A percentile compares a stretch with the other conserved stretches of the same genome.
Conservation (phyloP, 2,329 filamentous ascomycete genomes). For the Botrytis porri region DNA sequence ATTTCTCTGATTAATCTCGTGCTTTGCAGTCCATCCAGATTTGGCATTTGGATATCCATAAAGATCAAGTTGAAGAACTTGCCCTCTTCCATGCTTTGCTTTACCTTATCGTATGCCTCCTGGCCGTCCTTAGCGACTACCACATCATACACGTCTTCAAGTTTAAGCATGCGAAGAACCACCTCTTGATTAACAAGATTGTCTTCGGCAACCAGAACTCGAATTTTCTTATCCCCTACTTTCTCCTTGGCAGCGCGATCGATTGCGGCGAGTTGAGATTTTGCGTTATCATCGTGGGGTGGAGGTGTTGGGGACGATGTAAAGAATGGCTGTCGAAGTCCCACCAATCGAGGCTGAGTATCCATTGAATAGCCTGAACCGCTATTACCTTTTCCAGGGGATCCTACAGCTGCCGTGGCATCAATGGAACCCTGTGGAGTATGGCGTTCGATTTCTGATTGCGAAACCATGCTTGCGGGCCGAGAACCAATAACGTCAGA, state of each 20-base stretch:
- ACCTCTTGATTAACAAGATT: conserved; percentile 64
- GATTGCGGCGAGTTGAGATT: conserved; percentile 63
- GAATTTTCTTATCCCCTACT: conserved; percentile 60
- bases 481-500: conserved; percentile 35
- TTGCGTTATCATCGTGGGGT: conserved; percentile 36
- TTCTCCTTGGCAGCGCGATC: conserved; percentile 62
- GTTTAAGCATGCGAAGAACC: conserved; percentile 63
- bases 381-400: conserved; percentile 27
- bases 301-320: conserved; percentile 28
- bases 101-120: conserved; percentile 83
- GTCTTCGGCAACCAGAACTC: conserved; percentile 83
- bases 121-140: conserved; percentile 84
- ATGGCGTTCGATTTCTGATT: conserved; percentile 15
- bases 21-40: conserved; percentile 83
- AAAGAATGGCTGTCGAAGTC: conserved; percentile 82
- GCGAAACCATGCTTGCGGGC: conserved; percentile 24
- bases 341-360: conserved; percentile 73
- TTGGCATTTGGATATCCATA: conserved; percentile 96
- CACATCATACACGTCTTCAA: conserved; percentile 81
- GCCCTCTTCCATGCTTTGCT: conserved; percentile 72
- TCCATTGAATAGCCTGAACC: conserved; percentile 51
- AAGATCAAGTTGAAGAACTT: conserved; percentile 82
- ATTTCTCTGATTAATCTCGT: conserved; percentile 81
- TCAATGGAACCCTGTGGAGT: conserved; percentile 14
- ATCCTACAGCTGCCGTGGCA: conserved; percentile 4